A percentile compares a stretch with the other conserved stretches of the same genome.
Conservation (phyloP, 176 grass and related monocot species). For the Carex kokanica region DNA sequence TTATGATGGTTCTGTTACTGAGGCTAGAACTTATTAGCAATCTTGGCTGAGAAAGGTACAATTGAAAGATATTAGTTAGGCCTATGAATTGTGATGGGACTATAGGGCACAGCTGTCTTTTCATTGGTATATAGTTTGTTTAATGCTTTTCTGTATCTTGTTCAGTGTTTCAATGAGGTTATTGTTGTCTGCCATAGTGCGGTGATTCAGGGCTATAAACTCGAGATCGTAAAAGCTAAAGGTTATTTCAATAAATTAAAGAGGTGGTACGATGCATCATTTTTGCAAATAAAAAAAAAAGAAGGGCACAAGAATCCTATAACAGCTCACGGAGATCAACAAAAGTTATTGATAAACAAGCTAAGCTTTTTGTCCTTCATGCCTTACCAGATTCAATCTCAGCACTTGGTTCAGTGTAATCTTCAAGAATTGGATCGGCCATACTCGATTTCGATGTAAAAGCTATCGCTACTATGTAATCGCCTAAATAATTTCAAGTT, state of each 20-base stretch:
- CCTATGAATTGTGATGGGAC: not conserved
- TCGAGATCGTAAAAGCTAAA: not conserved
- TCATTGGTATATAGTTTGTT: not conserved
- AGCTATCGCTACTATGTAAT: conserved; percentile 77
- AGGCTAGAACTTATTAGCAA: not conserved
- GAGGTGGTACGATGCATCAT: not conserved
- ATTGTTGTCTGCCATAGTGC: not conserved
- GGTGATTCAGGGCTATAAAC: not conserved
- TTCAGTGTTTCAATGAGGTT: not conserved
- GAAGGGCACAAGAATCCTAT: not conserved
- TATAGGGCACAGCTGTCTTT: not conserved
- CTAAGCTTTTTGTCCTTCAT: not conserved
- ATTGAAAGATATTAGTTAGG: not conserved
- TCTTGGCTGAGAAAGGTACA: not conserved
- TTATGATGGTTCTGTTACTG: not conserved
- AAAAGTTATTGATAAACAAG: not conserved
- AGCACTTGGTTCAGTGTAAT: conserved; percentile 47
- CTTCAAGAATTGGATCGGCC: conserved; percentile 39
- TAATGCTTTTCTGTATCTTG: not conserved
- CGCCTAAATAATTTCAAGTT: conserved; percentile 41
- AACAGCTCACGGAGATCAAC: not conserved
- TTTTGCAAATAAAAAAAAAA: not conserved
- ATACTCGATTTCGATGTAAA: conserved; percentile 43
- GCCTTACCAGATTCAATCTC: conserved; percentile 53
- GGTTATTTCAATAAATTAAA: not conserved